These are phyloP conservation scores for Astrephomene gubernaculifera DNA, from an alignment of 139 green algal genomes.

Conservation along the genomic window DNA sequence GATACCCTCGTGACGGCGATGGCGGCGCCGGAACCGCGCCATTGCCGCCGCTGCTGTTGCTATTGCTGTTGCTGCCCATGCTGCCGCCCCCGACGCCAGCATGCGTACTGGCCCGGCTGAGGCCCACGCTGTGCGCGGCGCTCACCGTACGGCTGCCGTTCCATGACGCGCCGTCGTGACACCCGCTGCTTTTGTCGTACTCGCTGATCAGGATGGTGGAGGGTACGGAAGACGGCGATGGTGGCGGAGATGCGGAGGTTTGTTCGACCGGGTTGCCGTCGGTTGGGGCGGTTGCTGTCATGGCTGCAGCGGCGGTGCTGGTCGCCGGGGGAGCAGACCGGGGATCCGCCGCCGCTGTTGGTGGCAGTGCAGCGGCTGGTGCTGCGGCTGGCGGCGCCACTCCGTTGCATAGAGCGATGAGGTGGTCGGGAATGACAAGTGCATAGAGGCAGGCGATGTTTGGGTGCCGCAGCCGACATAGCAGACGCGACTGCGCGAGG, in stretches of 20 bases:
- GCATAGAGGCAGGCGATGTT: conserved; percentile 73
- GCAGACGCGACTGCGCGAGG: conserved; percentile 20
- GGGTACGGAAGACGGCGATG: conserved; percentile 11
- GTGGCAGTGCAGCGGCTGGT: background rate
- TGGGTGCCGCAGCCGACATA: conserved; percentile 56
- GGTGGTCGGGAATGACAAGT: conserved; percentile 42
- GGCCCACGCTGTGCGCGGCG: background rate
- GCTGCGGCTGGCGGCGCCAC: background rate
- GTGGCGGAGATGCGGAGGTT: background rate
- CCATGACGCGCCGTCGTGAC: conserved; percentile 4
- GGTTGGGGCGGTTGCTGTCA: too few species aligned
- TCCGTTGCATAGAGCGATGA: background rate
- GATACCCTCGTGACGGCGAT: too few species aligned
- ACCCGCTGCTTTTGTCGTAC: conserved; percentile 3
- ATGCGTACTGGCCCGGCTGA: background rate
- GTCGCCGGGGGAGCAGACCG: background rate
- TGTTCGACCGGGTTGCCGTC: too few species aligned
- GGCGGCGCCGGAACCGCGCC: too few species aligned
- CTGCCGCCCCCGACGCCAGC: background rate
- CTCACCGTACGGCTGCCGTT: conserved; percentile 29
- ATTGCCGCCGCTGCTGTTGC: background rate
- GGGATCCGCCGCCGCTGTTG: too few species aligned
- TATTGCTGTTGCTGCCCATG: background rate
- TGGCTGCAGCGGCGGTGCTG: background rate
- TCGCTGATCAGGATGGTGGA: conserved; percentile 28